Evolutionary conservation across 805 yeast genomes (phyloP).

Genomic region (Yamadazyma olivae): DNA sequence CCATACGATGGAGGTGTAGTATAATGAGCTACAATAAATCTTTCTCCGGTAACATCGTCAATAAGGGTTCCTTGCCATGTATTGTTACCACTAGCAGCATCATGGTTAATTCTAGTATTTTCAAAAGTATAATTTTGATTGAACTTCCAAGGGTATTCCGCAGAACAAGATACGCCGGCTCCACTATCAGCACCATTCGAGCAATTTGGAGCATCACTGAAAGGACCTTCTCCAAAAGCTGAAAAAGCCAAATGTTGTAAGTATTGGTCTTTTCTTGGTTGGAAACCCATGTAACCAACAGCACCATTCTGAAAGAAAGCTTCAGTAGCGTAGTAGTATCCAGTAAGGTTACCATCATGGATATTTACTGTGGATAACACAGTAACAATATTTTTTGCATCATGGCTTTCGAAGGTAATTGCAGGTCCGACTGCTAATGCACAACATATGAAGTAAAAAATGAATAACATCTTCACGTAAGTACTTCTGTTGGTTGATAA

Average conservation of each 20-base stretch:
- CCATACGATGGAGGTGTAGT: conserved; percentile 10
- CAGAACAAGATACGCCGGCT: conserved; percentile 9
- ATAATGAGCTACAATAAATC: conserved; percentile 5
- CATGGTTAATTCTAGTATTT: conserved; percentile 1
- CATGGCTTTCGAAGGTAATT: no score
- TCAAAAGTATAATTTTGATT: conserved; percentile 11
- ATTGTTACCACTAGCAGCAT: conserved; percentile 1
- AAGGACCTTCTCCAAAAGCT: conserved; percentile 11
- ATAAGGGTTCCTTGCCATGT: conserved; percentile 12
- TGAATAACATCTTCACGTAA: no score
- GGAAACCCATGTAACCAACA: conserved; percentile 12
- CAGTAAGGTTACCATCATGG: conserved; percentile 10
- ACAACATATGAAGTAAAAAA: no score
- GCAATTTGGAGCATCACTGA: conserved; percentile 5
- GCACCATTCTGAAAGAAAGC: conserved; percentile 3
- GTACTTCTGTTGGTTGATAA: no score
- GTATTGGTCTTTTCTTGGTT: conserved; percentile 7
- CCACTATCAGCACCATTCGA: conserved; percentile 12
- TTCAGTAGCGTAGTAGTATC: conserved; percentile 12
- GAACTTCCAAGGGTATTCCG: conserved; percentile 10
- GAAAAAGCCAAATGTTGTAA: conserved; percentile 11
- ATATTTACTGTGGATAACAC: conserved; percentile 7
- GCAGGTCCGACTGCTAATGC: no score
- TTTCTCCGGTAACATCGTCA: conserved; percentile 10
- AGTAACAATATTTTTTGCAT: background rate